Conservation (phyloP, 306 rosid species). For the Dryas alaskensis region DNA sequence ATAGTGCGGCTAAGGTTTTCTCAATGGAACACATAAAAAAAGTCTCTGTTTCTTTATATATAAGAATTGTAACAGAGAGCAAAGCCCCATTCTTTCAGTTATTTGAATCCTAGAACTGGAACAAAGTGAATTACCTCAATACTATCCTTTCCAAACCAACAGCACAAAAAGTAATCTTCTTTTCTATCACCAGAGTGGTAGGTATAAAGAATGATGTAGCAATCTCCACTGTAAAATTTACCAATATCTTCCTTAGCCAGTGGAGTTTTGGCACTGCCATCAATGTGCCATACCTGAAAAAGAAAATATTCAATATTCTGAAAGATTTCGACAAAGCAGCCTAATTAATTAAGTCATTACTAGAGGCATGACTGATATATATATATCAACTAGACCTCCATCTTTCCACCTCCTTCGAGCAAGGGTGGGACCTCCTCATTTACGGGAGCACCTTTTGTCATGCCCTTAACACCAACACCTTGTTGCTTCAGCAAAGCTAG, state of each 20-base stretch:
- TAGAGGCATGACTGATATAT: constrained; percentile 16
- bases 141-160: constrained; percentile 95
- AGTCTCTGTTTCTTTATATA: background rate
- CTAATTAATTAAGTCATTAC: constrained; percentile 1
- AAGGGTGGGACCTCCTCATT: constrained; percentile 92
- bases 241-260: constrained; percentile 79
- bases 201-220: constrained; percentile 87
- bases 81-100: background rate
- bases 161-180: constrained; percentile 92
- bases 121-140: constrained; percentile 58
- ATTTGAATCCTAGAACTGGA: constrained; percentile 22
- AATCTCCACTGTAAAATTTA: constrained; percentile 89
- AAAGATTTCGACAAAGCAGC: constrained; percentile 6
- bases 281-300: constrained; percentile 85
- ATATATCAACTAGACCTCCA: constrained; percentile 63
- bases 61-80: background rate
- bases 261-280: constrained; percentile 86
- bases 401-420: constrained; percentile 97
- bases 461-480: constrained; percentile 95
- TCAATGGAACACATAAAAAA: background rate
- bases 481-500: constrained; percentile 98
- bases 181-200: constrained; percentile 96
- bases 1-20: background rate
- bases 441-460: constrained; percentile 62
- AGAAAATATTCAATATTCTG: constrained; percentile 17